Percentiles rank a stretch among this genome's conserved stretches.
phyloP scores from a whole-genome alignment of 2,329 filamentous ascomycete species.

The Atkinsonella hypoxylon region DNA sequence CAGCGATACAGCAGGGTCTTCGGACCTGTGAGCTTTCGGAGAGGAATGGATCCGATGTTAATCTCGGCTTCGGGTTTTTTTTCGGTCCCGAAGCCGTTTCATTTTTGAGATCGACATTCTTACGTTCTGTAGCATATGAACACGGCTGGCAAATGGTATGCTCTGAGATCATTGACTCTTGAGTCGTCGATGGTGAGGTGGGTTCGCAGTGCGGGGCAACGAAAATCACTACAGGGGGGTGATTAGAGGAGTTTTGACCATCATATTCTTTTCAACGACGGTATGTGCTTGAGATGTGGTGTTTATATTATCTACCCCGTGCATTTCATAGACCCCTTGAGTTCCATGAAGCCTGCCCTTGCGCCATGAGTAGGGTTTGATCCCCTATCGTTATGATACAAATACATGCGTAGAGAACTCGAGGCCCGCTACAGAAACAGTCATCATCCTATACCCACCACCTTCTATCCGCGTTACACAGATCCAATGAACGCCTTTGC shows the following conservation, averaged over 20 bases:
- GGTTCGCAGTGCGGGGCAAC: no score
- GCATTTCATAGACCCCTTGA: background rate
- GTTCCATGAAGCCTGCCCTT: background rate
- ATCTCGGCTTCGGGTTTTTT: constrained; percentile 38
- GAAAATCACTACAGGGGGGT: no score
- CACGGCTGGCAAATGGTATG: background rate
- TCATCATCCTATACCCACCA: background rate
- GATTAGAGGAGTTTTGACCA: constrained; percentile 10
- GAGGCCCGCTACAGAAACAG: background rate
- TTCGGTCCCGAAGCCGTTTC: constrained; percentile 40
- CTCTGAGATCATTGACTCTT: no score
- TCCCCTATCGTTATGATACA: constrained; percentile 8
- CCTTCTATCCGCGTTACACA: background rate
- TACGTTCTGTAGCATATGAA: background rate
- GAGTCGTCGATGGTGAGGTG: no score
- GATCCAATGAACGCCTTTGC: background rate
- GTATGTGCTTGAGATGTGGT: background rate
- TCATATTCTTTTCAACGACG: constrained; percentile 27
- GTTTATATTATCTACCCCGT: background rate
- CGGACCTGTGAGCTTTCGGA: constrained; percentile 27
- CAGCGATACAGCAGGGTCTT: constrained; percentile 21
- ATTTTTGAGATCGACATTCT: constrained; percentile 47
- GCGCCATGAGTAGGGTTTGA: background rate
- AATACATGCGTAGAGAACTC: constrained; percentile 12
- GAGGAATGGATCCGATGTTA: constrained; percentile 45